phyloP scores from a whole-genome alignment of 345 rosid species.

The Lenwebbia sp. region DNA sequence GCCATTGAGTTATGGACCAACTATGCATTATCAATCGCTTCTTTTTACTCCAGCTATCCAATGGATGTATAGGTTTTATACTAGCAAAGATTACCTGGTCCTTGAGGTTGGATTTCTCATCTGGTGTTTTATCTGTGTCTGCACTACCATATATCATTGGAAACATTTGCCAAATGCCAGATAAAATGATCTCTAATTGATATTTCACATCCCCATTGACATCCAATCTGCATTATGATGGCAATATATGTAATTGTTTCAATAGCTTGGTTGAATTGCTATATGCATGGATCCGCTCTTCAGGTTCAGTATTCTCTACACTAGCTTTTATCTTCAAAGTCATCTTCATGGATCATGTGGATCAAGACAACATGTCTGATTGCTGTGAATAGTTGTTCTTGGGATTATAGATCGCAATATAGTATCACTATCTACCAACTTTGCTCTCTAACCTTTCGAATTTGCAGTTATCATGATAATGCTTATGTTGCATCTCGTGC shows the following conservation, averaged over 20 bases:
- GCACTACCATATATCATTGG: background rate
- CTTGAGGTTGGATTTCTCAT: background rate
- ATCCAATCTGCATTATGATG: background rate
- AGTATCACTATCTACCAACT: background rate
- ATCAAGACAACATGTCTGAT: background rate
- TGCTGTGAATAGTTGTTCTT: background rate
- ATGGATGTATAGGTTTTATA: background rate
- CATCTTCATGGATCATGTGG: background rate
- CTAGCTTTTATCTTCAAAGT: background rate
- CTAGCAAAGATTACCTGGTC: background rate
- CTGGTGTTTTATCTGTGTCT: background rate
- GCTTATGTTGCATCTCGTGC: constrained; percentile 74
- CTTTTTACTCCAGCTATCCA: background rate
- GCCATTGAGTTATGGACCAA: background rate
- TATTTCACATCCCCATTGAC: background rate
- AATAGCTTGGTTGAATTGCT: background rate
- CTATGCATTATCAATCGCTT: background rate
- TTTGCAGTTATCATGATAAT: constrained; percentile 67
- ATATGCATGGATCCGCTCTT: background rate
- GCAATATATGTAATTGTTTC: background rate
- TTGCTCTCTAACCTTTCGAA: background rate
- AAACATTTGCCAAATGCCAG: background rate
- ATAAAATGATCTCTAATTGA: background rate
- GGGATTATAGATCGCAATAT: background rate
- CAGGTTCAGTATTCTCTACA: background rate